These are phyloP conservation scores for Elsinoe necatrix DNA, from an alignment of 2,329 filamentous ascomycete species.

Conservation along the genomic window DNA sequence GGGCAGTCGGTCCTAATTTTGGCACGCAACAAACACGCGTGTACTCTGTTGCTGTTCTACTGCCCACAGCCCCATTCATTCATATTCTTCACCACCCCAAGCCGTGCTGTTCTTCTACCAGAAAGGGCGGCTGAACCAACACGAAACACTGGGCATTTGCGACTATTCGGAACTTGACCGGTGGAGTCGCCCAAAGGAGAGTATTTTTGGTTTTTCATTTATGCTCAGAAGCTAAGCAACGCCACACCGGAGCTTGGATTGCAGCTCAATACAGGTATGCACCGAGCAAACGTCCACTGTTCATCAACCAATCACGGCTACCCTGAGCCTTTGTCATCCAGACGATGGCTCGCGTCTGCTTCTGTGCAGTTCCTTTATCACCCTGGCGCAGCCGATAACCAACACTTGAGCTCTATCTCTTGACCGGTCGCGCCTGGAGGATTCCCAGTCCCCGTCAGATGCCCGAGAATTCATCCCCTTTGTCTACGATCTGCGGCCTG, in stretches of 20 bases:
- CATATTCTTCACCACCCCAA: too few species aligned
- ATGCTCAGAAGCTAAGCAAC: neutral
- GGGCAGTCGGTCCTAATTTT: too few species aligned
- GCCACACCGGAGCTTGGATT: neutral
- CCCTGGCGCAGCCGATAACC: too few species aligned
- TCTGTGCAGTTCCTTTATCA: too few species aligned
- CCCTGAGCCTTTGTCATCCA: too few species aligned
- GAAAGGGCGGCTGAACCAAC: neutral
- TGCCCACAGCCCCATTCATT: too few species aligned
- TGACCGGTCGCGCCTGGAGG: neutral
- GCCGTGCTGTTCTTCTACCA: too few species aligned
- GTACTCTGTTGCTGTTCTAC: too few species aligned
- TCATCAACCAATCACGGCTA: neutral
- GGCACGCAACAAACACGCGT: too few species aligned
- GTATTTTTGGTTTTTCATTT: neutral
- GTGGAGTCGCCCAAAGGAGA: neutral
- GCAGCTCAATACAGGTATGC: neutral
- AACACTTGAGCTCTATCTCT: neutral
- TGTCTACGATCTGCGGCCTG: neutral
- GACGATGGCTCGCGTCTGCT: too few species aligned
- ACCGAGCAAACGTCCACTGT: neutral
- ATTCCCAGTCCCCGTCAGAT: neutral
- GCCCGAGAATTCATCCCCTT: neutral
- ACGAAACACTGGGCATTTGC: neutral
- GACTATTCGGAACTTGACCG: neutral